phyloP scores from a whole-genome alignment of 78 protist species.

The Dictyostelium citrinum region DNA sequence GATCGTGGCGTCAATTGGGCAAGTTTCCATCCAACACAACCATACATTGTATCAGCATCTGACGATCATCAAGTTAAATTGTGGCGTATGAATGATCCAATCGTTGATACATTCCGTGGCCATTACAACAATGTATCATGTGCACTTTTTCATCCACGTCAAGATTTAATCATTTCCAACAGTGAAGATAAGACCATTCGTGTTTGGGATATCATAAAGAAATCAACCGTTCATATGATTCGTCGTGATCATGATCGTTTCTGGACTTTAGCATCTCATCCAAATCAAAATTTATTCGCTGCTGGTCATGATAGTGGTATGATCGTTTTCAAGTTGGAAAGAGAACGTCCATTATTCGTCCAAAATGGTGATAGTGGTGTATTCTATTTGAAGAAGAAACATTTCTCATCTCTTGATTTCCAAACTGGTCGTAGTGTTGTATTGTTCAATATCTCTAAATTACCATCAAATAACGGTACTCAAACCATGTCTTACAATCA shows the following conservation, averaged over 20 bases:
- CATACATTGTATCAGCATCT: constrained; percentile 96
- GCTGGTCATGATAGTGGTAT: constrained; percentile 97
- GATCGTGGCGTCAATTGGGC: constrained; percentile 99
- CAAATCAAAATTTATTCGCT: constrained; percentile 92
- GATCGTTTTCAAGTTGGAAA: constrained; percentile 96
- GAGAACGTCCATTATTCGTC: constrained; percentile 95
- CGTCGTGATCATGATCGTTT: constrained; percentile 98
- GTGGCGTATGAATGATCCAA: constrained; percentile 94
- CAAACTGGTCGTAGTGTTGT: constrained; percentile 21
- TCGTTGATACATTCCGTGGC: constrained; percentile 94
- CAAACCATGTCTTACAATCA: constrained; percentile 85
- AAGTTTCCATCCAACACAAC: constrained; percentile 97
- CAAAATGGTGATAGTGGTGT: constrained; percentile 67
- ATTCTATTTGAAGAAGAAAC: constrained; percentile 89
- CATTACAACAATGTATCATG: constrained; percentile 98
- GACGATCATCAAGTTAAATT: constrained; percentile 97
- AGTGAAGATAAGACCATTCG: constrained; percentile 98
- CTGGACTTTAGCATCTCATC: constrained; percentile 97
- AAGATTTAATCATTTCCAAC: constrained; percentile 87
- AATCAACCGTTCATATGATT: constrained; percentile 86
- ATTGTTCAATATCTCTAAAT: constrained; percentile 24
- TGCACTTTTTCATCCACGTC: constrained; percentile 96
- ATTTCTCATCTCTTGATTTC: constrained; percentile 85
- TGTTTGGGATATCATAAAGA: constrained; percentile 97
- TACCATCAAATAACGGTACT: constrained; percentile 30